phyloP scores from a whole-genome alignment of 1,284 basidiomycete species.

The Puccinia coronata region DNA sequence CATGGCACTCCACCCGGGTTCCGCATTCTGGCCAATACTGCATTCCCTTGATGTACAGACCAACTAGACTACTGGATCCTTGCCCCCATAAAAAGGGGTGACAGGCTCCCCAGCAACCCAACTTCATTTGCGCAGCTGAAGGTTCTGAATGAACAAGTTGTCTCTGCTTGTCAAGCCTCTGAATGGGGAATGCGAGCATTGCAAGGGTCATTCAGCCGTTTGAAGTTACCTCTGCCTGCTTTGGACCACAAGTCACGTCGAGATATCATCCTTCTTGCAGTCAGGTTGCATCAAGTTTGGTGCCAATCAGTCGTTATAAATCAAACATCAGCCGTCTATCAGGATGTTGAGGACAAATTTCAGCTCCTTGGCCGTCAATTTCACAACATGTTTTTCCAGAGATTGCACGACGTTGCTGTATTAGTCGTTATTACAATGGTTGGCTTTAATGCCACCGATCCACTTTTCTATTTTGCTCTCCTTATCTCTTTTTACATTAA shows the following conservation, averaged over 20 bases:
- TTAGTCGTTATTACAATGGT: not conserved
- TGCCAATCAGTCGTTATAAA: not conserved
- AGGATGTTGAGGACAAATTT: not conserved
- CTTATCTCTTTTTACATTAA: not conserved
- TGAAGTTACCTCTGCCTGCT: not conserved
- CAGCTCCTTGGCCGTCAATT: not conserved
- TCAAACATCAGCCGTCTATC: not conserved
- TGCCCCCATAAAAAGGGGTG: not conserved
- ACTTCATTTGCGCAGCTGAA: not conserved
- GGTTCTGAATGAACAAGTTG: not conserved
- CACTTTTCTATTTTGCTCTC: not conserved
- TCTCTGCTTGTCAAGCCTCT: not conserved
- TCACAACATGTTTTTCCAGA: not conserved
- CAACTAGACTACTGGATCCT: not conserved
- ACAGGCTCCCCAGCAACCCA: not conserved
- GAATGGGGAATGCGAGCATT: slow-evolving; percentile 5
- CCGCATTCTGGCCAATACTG: not conserved
- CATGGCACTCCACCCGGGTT: not conserved
- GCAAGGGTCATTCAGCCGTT: not conserved
- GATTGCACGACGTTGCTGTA: not conserved
- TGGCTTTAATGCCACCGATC: not conserved
- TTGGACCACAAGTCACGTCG: not conserved
- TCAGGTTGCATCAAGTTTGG: not conserved
- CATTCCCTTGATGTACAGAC: not conserved
- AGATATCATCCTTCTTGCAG: not conserved